These are phyloP conservation scores for Candida sithepensis DNA, from an alignment of 805 yeast species.

Conservation along the genomic window DNA sequence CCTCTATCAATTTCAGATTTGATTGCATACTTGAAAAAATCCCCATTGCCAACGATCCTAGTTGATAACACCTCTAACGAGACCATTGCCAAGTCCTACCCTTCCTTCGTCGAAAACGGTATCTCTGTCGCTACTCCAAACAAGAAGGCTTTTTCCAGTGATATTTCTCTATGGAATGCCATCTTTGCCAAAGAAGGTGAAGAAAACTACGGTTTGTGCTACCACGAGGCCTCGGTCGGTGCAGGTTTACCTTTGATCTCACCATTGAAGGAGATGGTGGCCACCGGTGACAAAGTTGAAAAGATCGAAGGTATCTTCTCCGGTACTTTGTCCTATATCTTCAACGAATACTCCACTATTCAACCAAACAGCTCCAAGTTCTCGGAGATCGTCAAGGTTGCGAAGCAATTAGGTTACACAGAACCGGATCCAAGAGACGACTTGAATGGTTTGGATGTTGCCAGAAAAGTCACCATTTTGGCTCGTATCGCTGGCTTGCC, in stretches of 20 bases:
- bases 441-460: constrained; percentile 95
- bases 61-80: constrained; percentile 94
- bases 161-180: constrained; percentile 68
- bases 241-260: constrained; percentile 96
- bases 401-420: constrained; percentile 90
- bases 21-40: constrained; percentile 56
- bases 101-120: constrained; percentile 67
- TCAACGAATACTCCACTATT: constrained; percentile 84
- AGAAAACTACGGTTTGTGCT: constrained; percentile 69
- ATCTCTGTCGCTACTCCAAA: constrained; percentile 97
- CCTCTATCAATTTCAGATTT: constrained; percentile 57
- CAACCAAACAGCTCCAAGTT: constrained; percentile 63
- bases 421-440: constrained; percentile 99
- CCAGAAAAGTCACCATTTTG: constrained; percentile 94
- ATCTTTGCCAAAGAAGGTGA: constrained; percentile 56
- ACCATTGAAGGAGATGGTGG: constrained; percentile 80
- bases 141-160: constrained; percentile 92
- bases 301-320: constrained; percentile 95
- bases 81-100: constrained; percentile 71
- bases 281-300: constrained; percentile 90
- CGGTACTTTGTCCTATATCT: constrained; percentile 92
- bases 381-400: constrained; percentile 84
- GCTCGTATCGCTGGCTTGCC: constrained; percentile 88
- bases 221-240: constrained; percentile 98
- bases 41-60: constrained; percentile 73